phyloP scores from a whole-genome alignment of 164 flowering plant species.

The Buxus sempervirens region DNA sequence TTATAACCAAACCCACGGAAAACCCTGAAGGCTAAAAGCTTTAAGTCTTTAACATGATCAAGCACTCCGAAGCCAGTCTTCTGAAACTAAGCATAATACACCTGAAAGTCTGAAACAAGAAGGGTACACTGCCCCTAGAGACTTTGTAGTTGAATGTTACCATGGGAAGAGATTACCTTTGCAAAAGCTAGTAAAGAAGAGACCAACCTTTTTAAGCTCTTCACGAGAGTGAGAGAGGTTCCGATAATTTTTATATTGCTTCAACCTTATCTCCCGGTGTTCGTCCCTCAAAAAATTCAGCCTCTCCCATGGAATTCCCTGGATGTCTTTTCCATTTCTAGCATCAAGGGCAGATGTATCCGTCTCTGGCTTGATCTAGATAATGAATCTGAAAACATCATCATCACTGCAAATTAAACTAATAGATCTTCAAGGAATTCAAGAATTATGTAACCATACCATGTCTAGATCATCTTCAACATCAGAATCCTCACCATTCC shows the following conservation, averaged over 20 bases:
- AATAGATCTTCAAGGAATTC: not conserved
- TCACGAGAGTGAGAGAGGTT: constrained; percentile 42
- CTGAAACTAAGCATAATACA: no score
- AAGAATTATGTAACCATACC: constrained; percentile 24
- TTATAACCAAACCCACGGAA: no score
- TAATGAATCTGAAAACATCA: constrained; percentile 4
- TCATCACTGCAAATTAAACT: not conserved
- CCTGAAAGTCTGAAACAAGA: no score
- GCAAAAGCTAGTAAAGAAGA: not conserved
- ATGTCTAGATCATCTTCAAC: constrained; percentile 50
- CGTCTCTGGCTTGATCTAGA: constrained; percentile 51
- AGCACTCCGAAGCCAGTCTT: no score
- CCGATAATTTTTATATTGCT: constrained; percentile 74
- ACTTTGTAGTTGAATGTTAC: not conserved
- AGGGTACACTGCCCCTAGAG: not conserved
- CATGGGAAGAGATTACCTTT: not conserved
- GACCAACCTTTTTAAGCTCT: constrained; percentile 56
- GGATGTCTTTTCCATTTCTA: constrained; percentile 88
- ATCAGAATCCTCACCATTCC: constrained; percentile 29
- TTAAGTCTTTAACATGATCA: no score
- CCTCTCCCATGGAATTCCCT: constrained; percentile 94
- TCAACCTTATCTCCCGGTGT: constrained; percentile 76
- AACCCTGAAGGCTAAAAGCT: no score
- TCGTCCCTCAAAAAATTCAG: constrained; percentile 64
- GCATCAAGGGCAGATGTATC: constrained; percentile 89